A percentile compares a stretch with the other conserved stretches of the same genome.
These are phyloP conservation scores for Cladophialophora bantiana DNA, from an alignment of 2,329 filamentous ascomycete species.

Conservation along the genomic window DNA sequence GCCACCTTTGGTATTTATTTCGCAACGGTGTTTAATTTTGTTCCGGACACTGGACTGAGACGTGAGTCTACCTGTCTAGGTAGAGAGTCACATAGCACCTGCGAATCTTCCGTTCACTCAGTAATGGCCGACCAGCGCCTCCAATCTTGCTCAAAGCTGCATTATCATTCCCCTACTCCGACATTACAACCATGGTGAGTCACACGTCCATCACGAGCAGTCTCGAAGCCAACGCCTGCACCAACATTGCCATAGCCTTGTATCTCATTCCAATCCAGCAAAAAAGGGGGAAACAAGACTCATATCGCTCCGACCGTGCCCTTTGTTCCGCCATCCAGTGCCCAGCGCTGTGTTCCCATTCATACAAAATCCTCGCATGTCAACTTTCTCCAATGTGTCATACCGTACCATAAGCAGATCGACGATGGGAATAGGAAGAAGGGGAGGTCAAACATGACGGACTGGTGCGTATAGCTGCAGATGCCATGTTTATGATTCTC, in stretches of 20 bases:
- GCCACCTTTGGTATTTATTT: neutral
- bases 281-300: neutral
- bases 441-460: neutral
- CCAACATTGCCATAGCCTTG: neutral
- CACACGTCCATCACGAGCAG: neutral
- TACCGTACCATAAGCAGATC: slow-evolving; percentile 9
- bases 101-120: neutral
- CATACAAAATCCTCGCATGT: slow-evolving; percentile 17
- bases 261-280: neutral
- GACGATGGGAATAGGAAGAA: neutral
- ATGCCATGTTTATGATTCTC: neutral
- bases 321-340: slow-evolving; percentile 1
- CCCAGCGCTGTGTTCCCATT: slow-evolving; percentile 5
- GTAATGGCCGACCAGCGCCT: neutral
- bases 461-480: neutral
- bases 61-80: neutral
- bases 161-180: slow-evolving; percentile 7
- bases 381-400: slow-evolving; percentile 2
- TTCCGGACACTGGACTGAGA: neutral
- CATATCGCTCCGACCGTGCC: neutral
- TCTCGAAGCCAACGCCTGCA: slow-evolving; percentile 1
- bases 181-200: neutral
- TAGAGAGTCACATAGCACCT: neutral
- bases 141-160: neutral
- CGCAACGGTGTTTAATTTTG: neutral